Evolutionary conservation across 179 eudicot genomes (phyloP).

Genomic region (Heliamphora pulchella): DNA sequence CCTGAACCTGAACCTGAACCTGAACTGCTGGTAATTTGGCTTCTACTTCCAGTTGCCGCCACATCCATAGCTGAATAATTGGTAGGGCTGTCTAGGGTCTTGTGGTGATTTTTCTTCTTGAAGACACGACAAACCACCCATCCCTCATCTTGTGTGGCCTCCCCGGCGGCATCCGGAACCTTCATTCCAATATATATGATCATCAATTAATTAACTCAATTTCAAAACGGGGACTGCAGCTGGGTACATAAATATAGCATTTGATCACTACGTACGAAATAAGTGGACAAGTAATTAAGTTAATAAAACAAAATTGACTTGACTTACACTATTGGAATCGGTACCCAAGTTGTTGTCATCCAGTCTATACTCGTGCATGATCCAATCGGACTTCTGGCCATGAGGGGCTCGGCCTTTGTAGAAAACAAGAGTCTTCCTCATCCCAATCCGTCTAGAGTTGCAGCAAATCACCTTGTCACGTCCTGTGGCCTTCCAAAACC

Average conservation of each 20-base stretch:
- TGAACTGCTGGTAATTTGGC: not conserved
- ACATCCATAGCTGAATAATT: not conserved
- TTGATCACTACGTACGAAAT: not conserved
- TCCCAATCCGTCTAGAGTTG: conserved; percentile 44
- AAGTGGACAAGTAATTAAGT: not conserved
- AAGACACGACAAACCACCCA: conserved; percentile 70
- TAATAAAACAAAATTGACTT: not conserved
- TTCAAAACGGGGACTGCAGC: no score
- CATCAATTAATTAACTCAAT: not conserved
- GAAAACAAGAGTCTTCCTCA: conserved; percentile 70
- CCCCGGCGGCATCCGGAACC: conserved; percentile 34
- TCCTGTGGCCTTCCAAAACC: conserved; percentile 73
- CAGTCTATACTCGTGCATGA: conserved; percentile 71
- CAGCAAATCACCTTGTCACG: conserved; percentile 57
- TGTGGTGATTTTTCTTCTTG: conserved; percentile 51
- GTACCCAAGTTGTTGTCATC: conserved; percentile 15
- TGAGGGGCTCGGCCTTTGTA: conserved; percentile 73
- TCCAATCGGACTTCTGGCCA: conserved; percentile 72
- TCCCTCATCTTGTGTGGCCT: conserved; percentile 50
- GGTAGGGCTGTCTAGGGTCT: conserved; percentile 26
- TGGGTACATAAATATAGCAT: no score
- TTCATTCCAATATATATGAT: conserved; percentile 6
- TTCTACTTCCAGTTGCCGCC: not conserved
- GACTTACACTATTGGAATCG: conserved; percentile 12
- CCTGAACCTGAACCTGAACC: not conserved